Evolutionary conservation across 2,329 filamentous ascomycete genomes (phyloP).

Genomic region (Huntiella decipiens): DNA sequence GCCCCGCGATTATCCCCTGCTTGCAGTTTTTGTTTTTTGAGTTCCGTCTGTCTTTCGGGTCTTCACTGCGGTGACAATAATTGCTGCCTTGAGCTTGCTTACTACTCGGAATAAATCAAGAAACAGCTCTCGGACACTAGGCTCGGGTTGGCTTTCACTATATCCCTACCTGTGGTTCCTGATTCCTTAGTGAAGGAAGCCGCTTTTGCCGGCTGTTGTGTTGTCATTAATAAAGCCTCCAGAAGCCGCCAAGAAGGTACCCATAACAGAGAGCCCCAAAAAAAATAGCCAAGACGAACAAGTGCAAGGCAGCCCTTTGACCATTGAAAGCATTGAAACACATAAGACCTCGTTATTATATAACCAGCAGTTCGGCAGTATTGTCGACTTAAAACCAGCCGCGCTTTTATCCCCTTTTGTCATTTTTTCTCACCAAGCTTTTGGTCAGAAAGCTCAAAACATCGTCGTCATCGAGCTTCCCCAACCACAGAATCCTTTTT

Average conservation of each 20-base stretch:
- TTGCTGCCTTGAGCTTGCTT: too few species aligned
- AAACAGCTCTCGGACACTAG: too few species aligned
- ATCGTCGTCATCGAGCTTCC: neutral
- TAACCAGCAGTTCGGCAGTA: too few species aligned
- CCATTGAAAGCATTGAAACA: neutral
- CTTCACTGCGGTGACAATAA: too few species aligned
- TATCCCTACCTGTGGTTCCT: neutral
- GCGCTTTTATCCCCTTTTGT: neutral
- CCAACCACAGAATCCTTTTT: neutral
- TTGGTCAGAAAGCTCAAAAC: neutral
- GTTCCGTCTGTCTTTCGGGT: too few species aligned
- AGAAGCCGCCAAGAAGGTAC: neutral
- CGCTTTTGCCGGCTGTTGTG: neutral
- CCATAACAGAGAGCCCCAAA: neutral
- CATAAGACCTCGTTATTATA: too few species aligned
- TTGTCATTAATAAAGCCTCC: neutral
- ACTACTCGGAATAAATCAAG: too few species aligned
- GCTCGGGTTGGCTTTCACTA: conserved; percentile 1
- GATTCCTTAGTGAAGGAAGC: neutral
- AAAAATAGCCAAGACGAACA: neutral
- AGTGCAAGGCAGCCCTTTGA: neutral
- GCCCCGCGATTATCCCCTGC: too few species aligned
- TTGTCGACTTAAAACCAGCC: too few species aligned
- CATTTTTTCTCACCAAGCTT: neutral
- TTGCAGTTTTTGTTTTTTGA: too few species aligned